phyloP scores from a whole-genome alignment of 495 filamentous ascomycete genomes.

The Lasiosphaeria hispida region DNA sequence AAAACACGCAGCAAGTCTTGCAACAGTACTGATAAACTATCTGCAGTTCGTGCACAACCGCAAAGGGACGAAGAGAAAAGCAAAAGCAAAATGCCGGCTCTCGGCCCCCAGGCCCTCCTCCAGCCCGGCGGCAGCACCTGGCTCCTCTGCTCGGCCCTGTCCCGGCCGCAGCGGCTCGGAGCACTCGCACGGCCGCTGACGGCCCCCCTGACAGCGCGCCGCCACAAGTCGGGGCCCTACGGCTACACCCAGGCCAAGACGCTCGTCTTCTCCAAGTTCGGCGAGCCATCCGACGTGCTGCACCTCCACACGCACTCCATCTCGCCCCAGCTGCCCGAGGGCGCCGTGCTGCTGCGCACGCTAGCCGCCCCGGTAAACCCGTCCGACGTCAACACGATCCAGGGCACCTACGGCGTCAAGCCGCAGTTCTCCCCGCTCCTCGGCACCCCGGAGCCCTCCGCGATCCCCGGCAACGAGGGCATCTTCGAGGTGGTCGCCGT shows the following conservation, averaged over 20 bases:
- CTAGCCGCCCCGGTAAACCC: slow-evolving; percentile 93
- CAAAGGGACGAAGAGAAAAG: too few relatives aligned
- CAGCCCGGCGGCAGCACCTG: neutral
- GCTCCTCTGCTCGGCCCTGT: neutral
- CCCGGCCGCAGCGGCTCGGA: neutral
- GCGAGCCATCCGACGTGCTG: slow-evolving; percentile 80
- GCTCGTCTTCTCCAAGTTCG: slow-evolving; percentile 79
- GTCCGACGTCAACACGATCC: slow-evolving; percentile 89
- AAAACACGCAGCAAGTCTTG: too few relatives aligned
- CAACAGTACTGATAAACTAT: too few relatives aligned
- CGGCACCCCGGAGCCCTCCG: slow-evolving; percentile 66
- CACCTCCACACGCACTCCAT: slow-evolving; percentile 79
- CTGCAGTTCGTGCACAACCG: too few relatives aligned
- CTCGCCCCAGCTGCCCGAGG: slow-evolving; percentile 70
- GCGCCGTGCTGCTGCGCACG: slow-evolving; percentile 61
- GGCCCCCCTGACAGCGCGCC: slow-evolving; percentile 2
- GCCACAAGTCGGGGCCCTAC: slow-evolving; percentile 59
- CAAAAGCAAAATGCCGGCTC: too few relatives aligned
- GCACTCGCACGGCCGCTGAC: neutral
- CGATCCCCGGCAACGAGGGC: slow-evolving; percentile 76
- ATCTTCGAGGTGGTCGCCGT: slow-evolving; percentile 77
- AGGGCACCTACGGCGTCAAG: slow-evolving; percentile 90
- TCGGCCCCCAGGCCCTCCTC: too few relatives aligned
- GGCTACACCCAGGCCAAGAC: slow-evolving; percentile 97
- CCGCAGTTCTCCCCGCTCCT: slow-evolving; percentile 70